Evolutionary conservation across 805 yeast species (phyloP), one percentile per base, ranked within the genome.

Genomic region (Myxozyma udenii): DNA sequence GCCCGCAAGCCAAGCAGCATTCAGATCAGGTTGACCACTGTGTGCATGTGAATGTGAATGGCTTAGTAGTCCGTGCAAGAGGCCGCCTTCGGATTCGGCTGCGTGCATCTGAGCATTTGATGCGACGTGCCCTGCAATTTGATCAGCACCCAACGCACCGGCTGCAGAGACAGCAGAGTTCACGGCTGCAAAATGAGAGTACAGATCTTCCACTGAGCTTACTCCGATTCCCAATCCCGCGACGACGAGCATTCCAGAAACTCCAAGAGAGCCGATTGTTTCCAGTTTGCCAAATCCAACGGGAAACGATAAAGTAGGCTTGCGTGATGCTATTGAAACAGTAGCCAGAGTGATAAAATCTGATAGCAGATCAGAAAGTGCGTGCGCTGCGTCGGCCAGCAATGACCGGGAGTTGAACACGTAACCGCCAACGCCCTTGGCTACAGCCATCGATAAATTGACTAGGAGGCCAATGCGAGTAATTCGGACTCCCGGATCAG

Each of bases 1-100:
- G 51, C 85, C 81, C 0, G 98, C 98, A 41, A 93, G 76, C 95
- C 96, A 89, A 2, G 96, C 97, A 2, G 98, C 98, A 66, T 88
- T 89, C 59, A 93, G 79, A 63, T 88, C 79, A 0, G 87, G 79
- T 0, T 77, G 72, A 36, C 73, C 78, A 41, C 53, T 61, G 47
- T 60, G 66, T 1, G 69, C 49, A 53, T 78, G 82, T 14, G 70
- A 61, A 64, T 82, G 87, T 19, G 40, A 25, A 33, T 81, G 87
- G 18, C 38, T 18, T 18, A 54, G 32, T 2, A 54, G 44, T 4
- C 48, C 32, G 21, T 46, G 52, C 12, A 54, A 25, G n/a, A 38
- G 40, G 2, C 35, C 14, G 7, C 12, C 7, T 19, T 22, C 11
- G 24, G 44, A 33, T n/a, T 47, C 55, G 18, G 25, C 26, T 11